Evolutionary conservation across 148 eudicot genomes (phyloP).

Genomic region (Rhododendron kiyosumense): DNA sequence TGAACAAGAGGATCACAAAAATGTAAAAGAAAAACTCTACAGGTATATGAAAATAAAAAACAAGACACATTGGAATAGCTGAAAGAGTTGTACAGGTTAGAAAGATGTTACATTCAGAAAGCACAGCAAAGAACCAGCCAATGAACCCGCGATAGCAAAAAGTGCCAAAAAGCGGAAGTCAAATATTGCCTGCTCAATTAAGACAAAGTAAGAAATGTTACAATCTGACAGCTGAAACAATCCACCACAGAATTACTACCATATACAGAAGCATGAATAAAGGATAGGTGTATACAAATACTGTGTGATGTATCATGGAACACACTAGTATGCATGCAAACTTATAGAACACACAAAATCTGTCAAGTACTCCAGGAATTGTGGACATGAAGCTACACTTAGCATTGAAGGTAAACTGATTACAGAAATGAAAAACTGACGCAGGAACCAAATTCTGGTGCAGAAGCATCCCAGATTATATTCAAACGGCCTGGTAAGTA

Average conservation of each 20-base stretch:
- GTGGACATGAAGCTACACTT: not conserved
- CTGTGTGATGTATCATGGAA: not conserved
- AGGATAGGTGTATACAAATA: not conserved
- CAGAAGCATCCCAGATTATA: not conserved
- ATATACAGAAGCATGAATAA: not conserved
- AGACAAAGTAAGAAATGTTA: not conserved
- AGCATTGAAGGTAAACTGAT: not conserved
- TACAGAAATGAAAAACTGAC: not conserved
- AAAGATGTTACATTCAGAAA: slow-evolving; percentile 67
- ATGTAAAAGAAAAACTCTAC: not conserved
- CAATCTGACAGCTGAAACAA: not conserved
- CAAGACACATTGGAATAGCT: not conserved
- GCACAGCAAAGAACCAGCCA: slow-evolving; percentile 86
- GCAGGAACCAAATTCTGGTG: not conserved
- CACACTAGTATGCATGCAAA: not conserved
- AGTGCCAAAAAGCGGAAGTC: slow-evolving; percentile 95
- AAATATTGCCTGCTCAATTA: slow-evolving; percentile 55
- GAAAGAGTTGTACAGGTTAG: not conserved
- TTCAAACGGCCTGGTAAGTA: not conserved
- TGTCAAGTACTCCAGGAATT: not conserved
- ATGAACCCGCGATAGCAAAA: slow-evolving; percentile 76
- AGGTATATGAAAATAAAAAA: not conserved
- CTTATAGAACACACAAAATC: not conserved
- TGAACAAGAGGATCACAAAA: not conserved
- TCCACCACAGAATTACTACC: not conserved